phyloP scores from a whole-genome alignment of 345 rosid genomes.

The Pelargonium nanum region DNA sequence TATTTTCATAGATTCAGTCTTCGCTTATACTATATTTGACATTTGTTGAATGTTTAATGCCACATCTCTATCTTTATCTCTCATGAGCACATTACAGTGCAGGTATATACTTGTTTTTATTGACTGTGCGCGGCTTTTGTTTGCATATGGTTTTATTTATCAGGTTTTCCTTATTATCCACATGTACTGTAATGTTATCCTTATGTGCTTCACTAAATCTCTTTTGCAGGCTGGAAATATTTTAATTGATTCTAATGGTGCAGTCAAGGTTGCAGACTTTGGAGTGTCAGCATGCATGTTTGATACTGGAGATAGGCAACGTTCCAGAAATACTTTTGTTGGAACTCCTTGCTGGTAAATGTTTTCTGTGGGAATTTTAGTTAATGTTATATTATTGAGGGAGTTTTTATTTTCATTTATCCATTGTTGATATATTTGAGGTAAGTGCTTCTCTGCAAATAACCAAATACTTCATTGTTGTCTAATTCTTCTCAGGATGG shows the following conservation, averaged over 20 bases:
- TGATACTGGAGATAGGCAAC: slow-evolving; percentile 96
- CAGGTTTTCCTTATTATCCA: no score
- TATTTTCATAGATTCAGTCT: no score
- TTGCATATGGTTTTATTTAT: background rate
- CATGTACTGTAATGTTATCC: slow-evolving; percentile 1
- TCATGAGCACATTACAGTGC: no score
- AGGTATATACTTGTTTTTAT: no score
- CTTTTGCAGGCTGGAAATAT: slow-evolving; percentile 84
- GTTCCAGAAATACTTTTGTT: slow-evolving; percentile 92
- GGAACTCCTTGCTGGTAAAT: slow-evolving; percentile 98
- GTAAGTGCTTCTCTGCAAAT: background rate
- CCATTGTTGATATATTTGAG: background rate
- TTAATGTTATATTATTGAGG: background rate
- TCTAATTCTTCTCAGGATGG: slow-evolving; percentile 60
- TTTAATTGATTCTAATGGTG: slow-evolving; percentile 66
- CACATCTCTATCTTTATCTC: no score
- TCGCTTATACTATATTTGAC: no score
- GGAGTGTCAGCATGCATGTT: slow-evolving; percentile 99
- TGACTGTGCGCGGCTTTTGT: no score
- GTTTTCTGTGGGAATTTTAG: slow-evolving; percentile 2
- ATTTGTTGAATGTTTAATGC: no score
- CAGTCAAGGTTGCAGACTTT: slow-evolving; percentile 90
- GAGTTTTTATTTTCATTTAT: background rate
- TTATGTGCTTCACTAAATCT: slow-evolving; percentile 7
- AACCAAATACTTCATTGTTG: background rate